These are phyloP conservation scores for Argentina anserina DNA, from an alignment of 306 rosid genomes.

Conservation along the genomic window DNA sequence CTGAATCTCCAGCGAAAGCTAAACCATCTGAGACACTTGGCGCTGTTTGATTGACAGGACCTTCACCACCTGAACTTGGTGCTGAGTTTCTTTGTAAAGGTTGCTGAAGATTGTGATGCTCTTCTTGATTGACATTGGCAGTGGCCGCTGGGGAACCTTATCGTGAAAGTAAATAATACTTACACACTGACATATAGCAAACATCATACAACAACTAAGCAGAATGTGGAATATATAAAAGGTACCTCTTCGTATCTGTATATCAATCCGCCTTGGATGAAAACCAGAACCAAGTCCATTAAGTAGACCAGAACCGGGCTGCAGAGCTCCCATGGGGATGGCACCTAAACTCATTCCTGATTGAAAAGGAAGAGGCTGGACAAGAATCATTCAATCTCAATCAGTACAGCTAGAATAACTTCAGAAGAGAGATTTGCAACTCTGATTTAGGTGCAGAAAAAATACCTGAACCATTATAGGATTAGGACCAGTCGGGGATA, in stretches of 20 bases:
- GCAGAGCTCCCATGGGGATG: constrained; percentile 69
- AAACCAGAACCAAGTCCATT: constrained; percentile 62
- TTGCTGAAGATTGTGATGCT: constrained; percentile 45
- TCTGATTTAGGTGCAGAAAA: constrained; percentile 13
- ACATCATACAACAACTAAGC: neutral
- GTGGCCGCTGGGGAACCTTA: constrained; percentile 63
- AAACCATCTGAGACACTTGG: constrained; percentile 49
- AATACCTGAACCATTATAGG: constrained; percentile 96
- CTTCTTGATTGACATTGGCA: constrained; percentile 55
- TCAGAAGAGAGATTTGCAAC: constrained; percentile 20
- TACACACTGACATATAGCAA: constrained; percentile 11
- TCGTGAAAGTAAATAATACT: constrained; percentile 18
- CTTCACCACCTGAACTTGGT: constrained; percentile 40
- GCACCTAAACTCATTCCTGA: constrained; percentile 65
- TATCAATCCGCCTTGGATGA: constrained; percentile 89
- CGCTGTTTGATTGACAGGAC: constrained; percentile 49
- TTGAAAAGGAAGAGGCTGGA: constrained; percentile 94
- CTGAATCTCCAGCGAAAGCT: constrained; percentile 55
- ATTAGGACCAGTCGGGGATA: constrained; percentile 87
- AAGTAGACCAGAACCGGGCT: constrained; percentile 60
- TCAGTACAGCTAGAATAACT: constrained; percentile 35
- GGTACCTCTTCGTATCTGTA: constrained; percentile 91
- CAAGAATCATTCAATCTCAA: constrained; percentile 38
- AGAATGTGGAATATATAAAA: constrained; percentile 13
- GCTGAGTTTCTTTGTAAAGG: constrained; percentile 55